Evolutionary conservation across 495 filamentous ascomycete species (phyloP).

Genomic region (Lineolata rhizophorae): DNA sequence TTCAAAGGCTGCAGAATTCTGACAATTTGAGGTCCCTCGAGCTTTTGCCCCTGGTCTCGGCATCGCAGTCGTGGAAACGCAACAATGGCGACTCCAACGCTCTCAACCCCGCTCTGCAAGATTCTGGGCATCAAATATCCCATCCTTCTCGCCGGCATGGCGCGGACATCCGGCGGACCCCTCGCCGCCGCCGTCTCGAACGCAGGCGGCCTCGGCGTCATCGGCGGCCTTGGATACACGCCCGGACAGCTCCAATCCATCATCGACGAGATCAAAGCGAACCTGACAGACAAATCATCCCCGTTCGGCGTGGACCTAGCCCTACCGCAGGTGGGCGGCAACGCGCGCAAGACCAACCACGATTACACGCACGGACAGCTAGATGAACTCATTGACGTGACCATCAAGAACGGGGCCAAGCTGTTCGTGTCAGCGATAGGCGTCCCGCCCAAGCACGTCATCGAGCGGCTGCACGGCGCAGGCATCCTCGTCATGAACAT

Average conservation of each 20-base stretch:
- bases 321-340: slow-evolving; percentile 61
- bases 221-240: slow-evolving; percentile 74
- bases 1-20: background rate
- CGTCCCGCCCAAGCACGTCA: slow-evolving; percentile 44
- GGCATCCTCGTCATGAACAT: slow-evolving; percentile 82
- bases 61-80: too few relatives aligned
- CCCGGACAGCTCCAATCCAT: slow-evolving; percentile 56
- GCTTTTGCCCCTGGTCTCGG: background rate
- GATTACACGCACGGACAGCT: slow-evolving; percentile 76
- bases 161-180: slow-evolving; percentile 48
- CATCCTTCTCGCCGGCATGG: slow-evolving; percentile 77
- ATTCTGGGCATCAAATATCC: slow-evolving; percentile 62
- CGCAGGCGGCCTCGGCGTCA: slow-evolving; percentile 64
- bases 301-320: slow-evolving; percentile 80
- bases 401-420: slow-evolving; percentile 51
- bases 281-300: slow-evolving; percentile 35
- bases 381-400: slow-evolving; percentile 61
- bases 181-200: slow-evolving; percentile 78
- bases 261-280: slow-evolving; percentile 59
- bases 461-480: slow-evolving; percentile 49
- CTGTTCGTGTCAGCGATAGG: slow-evolving; percentile 72
- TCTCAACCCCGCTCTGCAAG: slow-evolving; percentile 55
- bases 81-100: slow-evolving; percentile 16
- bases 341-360: slow-evolving; percentile 68
- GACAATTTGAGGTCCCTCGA: background rate